These are phyloP conservation scores for Alectoria sarmentosa DNA, from an alignment of 495 filamentous ascomycete genomes.

Conservation along the genomic window DNA sequence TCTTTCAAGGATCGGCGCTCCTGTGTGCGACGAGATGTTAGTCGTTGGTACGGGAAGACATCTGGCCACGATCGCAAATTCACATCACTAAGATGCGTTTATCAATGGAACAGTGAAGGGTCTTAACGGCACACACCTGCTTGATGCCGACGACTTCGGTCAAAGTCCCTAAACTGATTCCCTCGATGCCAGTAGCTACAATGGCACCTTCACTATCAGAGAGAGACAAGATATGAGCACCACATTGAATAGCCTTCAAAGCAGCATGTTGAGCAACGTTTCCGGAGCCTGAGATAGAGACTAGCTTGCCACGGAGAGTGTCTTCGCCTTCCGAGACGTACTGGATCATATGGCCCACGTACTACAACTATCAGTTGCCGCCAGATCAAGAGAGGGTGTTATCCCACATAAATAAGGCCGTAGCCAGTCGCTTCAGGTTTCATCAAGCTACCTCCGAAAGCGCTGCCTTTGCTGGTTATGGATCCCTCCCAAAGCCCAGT, in stretches of 20 bases:
- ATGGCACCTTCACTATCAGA: slow-evolving; percentile 87
- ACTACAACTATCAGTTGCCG: slow-evolving; percentile 34
- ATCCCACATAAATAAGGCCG: slow-evolving; percentile 77
- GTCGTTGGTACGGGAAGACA: too few species aligned
- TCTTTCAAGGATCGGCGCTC: too few species aligned
- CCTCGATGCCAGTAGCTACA: slow-evolving; percentile 55
- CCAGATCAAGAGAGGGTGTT: neutral
- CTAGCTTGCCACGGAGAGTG: slow-evolving; percentile 82
- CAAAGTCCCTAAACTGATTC: slow-evolving; percentile 68
- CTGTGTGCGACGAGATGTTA: too few species aligned
- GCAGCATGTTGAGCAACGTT: slow-evolving; percentile 98
- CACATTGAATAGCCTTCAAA: slow-evolving; percentile 94
- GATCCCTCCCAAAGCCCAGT: slow-evolving; percentile 90
- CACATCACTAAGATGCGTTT: too few species aligned
- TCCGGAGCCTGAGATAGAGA: slow-evolving; percentile 93
- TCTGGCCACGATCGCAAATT: too few species aligned
- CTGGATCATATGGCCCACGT: slow-evolving; percentile 92
- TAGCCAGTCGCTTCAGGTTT: slow-evolving; percentile 96
- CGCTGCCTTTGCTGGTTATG: slow-evolving; percentile 88
- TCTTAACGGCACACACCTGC: too few species aligned
- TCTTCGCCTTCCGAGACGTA: slow-evolving; percentile 75
- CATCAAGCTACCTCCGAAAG: slow-evolving; percentile 91
- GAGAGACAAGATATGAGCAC: slow-evolving; percentile 85
- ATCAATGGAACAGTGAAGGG: too few species aligned
- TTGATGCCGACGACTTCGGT: too few species aligned